phyloP scores from a whole-genome alignment of 2,329 filamentous ascomycete species.

The Sporothrix globosa region DNA sequence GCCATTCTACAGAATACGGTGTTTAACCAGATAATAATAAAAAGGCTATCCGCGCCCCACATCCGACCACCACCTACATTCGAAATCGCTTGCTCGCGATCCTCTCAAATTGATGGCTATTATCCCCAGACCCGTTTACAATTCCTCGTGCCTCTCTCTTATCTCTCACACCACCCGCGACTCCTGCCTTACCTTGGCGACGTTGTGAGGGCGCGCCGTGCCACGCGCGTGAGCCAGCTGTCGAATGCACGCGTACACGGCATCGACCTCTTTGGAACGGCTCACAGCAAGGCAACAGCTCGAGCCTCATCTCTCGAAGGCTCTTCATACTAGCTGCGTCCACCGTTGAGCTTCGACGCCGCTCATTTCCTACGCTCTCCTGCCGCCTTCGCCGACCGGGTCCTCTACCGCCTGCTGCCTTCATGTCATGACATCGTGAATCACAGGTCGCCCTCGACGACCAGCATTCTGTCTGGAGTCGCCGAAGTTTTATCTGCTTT shows the following conservation, averaged over 20 bases:
- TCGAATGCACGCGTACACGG: constrained; percentile 10
- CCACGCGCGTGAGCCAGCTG: neutral
- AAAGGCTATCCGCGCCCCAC: too few relatives aligned
- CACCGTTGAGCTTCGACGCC: neutral
- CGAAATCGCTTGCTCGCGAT: too few relatives aligned
- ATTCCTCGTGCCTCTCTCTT: neutral
- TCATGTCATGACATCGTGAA: constrained; percentile 31
- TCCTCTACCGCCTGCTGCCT: neutral
- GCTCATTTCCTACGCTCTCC: neutral
- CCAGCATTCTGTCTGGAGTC: constrained; percentile 24
- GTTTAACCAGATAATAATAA: too few relatives aligned
- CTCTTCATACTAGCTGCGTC: neutral
- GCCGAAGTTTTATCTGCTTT: neutral
- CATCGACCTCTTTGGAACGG: neutral
- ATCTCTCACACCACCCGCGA: neutral
- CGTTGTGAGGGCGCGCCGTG: neutral
- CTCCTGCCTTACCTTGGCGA: neutral
- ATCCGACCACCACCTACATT: too few relatives aligned
- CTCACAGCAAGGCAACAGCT: neutral
- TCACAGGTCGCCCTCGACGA: constrained; percentile 29
- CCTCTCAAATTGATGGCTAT: too few relatives aligned
- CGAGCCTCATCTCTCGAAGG: neutral
- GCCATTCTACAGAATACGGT: too few relatives aligned
- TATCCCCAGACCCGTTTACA: too few relatives aligned
- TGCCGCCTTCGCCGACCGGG: neutral